These are phyloP conservation scores for Raffaelea albimanens DNA, from an alignment of 2,329 filamentous ascomycete species.

Conservation along the genomic window DNA sequence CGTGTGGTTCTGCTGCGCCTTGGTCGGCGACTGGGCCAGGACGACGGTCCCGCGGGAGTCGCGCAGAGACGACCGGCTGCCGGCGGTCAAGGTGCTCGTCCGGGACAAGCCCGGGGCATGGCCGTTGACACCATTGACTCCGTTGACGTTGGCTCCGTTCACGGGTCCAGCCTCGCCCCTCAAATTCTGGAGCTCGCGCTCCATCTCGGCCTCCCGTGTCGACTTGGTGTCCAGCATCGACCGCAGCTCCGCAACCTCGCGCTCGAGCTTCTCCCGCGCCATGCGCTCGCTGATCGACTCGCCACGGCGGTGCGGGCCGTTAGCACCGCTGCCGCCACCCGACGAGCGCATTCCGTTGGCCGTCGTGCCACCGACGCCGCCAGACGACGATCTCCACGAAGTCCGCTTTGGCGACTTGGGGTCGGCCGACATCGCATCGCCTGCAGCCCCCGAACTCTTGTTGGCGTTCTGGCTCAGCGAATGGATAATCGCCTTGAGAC, in stretches of 20 bases:
- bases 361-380: no score
- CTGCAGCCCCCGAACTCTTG: constrained; percentile 8
- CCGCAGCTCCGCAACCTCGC: constrained; percentile 71
- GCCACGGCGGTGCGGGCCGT: constrained; percentile 35
- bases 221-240: constrained; percentile 63
- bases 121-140: constrained; percentile 18
- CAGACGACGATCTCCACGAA: not conserved
- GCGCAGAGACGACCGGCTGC: constrained; percentile 47
- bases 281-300: constrained; percentile 46
- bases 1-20: not conserved
- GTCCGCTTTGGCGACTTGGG: not conserved
- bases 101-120: constrained; percentile 28
- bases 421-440: not conserved
- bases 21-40: constrained; percentile 32
- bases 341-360: no score
- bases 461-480: constrained; percentile 60
- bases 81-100: constrained; percentile 38
- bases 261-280: constrained; percentile 61
- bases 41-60: constrained; percentile 60
- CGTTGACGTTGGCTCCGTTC: not conserved
- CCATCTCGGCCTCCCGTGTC: constrained; percentile 71
- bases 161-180: constrained; percentile 30
- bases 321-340: constrained; percentile 18
- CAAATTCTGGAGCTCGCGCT: constrained; percentile 67
- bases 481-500: constrained; percentile 95